A percentile compares a stretch with the other conserved stretches of the same genome.
Evolutionary conservation across 179 eudicot genomes (phyloP).

Genomic region (Patellifolia procumbens): DNA sequence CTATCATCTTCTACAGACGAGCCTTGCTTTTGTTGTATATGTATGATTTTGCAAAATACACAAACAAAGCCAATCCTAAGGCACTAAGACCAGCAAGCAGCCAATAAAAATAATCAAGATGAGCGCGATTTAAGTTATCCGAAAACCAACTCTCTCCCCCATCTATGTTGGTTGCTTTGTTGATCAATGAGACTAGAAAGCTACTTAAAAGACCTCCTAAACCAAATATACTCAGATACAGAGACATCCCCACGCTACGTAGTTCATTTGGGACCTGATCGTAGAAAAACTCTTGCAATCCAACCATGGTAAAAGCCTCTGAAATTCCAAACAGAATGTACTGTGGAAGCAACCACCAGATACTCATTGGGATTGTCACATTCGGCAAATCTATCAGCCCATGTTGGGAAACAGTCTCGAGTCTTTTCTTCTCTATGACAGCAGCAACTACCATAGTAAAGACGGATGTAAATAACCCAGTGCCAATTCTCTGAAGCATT

Average conservation of each 20-base stretch:
- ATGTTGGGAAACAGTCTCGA: slow-evolving; percentile 33
- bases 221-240: slow-evolving; percentile 52
- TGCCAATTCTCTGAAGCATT: slow-evolving; percentile 53
- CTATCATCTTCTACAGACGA: slow-evolving; percentile 34
- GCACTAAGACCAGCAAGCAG: too few species aligned
- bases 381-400: slow-evolving; percentile 49
- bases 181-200: slow-evolving; percentile 41
- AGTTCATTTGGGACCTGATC: slow-evolving; percentile 52
- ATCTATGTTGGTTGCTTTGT: slow-evolving; percentile 29
- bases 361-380: slow-evolving; percentile 50
- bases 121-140: slow-evolving; percentile 49
- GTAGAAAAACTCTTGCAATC: slow-evolving; percentile 68
- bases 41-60: too few species aligned
- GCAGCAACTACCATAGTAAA: slow-evolving; percentile 47
- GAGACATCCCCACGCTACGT: slow-evolving; percentile 51
- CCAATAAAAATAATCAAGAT: slow-evolving; percentile 61
- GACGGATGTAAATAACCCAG: slow-evolving; percentile 49
- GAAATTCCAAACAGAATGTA: slow-evolving; percentile 43
- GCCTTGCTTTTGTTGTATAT: too few species aligned
- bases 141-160: slow-evolving; percentile 56
- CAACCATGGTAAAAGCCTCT: too few species aligned
- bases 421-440: slow-evolving; percentile 43
- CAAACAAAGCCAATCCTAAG: too few species aligned
- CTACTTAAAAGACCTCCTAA: slow-evolving; percentile 49
- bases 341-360: slow-evolving; percentile 66